Evolutionary conservation across 2,329 filamentous ascomycete genomes (phyloP), one percentile per base, ranked within the genome.

Genomic region (Scytalidium lignicola): DNA sequence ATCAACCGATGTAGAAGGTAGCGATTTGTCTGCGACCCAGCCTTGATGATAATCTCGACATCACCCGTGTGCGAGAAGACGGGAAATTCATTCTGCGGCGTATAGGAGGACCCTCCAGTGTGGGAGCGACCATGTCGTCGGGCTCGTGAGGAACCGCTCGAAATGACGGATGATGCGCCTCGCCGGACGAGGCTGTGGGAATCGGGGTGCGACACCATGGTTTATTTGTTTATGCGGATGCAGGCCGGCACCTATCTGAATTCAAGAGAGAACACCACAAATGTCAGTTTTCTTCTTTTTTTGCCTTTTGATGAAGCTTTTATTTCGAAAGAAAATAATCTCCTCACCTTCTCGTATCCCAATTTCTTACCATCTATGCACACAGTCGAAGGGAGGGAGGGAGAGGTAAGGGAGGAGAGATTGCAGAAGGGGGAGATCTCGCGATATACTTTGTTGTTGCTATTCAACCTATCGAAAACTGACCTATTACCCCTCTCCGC

Each of bases 1-100:
- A 92, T 96, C 62, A 96, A 79, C 51, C 85, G 79, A 70, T 97
- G 92, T 49, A 97, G 76, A 43, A 96, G 76, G 65, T 96, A 97
- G 53, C 87, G 79, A 64, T 89, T 88, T 68, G 93, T 86, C 63
- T 83, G 82, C 53, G 80, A 76, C 47, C 86, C 79, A 13, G 81
- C 78, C 62, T 77, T 79, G 61, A 96, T 80, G 48, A 92, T 64
- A 54, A 97, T 90, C 70, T 97, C 92, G 62, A 96, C 90, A 68
- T 97, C 91, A 63, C 92, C 92, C 32, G 88, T 92, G 60, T 91
- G 85, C 44, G 83, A 84, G 69, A 96, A 97, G 63, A 95, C 73
- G 19, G 92, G 92, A 60, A 96, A 97, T 66, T 96, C 91, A 65
- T 96, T 96, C 64, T 88, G 86, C 40, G 87, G 80, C 20, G 82